These are phyloP conservation scores for Populus davidiana DNA, from an alignment of 345 rosid genomes.

Conservation along the genomic window DNA sequence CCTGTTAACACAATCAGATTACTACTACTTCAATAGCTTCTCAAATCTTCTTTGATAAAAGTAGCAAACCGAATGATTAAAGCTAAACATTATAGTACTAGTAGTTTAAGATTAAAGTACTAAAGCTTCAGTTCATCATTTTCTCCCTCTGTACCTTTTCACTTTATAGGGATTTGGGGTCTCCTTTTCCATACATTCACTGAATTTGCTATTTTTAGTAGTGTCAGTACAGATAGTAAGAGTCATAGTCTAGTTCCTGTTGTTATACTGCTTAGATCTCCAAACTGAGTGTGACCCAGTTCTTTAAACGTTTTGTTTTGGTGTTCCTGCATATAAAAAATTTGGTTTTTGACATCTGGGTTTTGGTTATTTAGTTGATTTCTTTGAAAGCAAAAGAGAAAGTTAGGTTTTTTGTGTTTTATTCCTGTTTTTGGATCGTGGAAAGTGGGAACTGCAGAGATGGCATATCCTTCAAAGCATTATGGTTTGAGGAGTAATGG, in stretches of 20 bases:
- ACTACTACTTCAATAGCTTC: not conserved
- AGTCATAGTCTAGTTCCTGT: conserved; percentile 1
- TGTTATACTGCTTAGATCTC: not conserved
- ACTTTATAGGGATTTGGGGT: conserved; percentile 28
- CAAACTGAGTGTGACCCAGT: not conserved
- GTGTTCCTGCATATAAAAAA: not conserved
- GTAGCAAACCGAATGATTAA: conserved; percentile 17
- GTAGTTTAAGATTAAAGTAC: not conserved
- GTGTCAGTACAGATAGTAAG: not conserved
- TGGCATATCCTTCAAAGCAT: conserved; percentile 32
- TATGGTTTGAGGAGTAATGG: conserved; percentile 20
- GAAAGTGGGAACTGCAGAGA: not conserved
- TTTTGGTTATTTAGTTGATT: not conserved
- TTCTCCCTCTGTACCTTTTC: not conserved
- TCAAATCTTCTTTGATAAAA: not conserved
- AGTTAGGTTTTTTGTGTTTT: not conserved
- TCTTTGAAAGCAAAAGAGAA: not conserved
- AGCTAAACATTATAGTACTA: not conserved
- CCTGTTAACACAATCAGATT: not conserved
- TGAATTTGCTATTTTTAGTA: not conserved
- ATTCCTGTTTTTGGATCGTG: not conserved
- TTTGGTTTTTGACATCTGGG: not conserved
- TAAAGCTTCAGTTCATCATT: not conserved
- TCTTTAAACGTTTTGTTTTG: not conserved
- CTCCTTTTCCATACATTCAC: not conserved